Conservation (phyloP, 345 rosid species). For the Eucalyptus caleyi region DNA sequence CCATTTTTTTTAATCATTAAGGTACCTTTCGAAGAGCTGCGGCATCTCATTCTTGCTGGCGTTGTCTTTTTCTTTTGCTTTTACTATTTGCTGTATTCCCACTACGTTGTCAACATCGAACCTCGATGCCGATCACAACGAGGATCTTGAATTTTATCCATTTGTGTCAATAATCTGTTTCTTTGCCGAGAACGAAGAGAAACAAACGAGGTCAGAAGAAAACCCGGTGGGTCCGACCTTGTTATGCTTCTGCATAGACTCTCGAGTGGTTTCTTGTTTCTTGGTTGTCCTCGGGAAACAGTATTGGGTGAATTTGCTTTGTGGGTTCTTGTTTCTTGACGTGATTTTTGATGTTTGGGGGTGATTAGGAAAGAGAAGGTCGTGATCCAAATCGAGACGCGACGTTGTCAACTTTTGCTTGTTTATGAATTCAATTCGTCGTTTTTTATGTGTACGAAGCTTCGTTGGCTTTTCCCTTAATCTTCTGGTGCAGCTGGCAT, state of each 20-base stretch:
- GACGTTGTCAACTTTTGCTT: not conserved
- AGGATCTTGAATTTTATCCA: not conserved
- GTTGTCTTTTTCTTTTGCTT: not conserved
- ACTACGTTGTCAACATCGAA: not conserved
- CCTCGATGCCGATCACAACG: not conserved
- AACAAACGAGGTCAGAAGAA: not conserved
- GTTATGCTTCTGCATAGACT: not conserved
- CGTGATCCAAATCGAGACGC: not conserved
- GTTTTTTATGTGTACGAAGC: not conserved
- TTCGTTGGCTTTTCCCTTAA: not conserved
- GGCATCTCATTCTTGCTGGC: not conserved
- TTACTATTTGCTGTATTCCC: not conserved
- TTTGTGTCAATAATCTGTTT: not conserved
- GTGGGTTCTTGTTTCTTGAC: not conserved
- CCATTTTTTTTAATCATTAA: not conserved
- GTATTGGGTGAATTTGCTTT: not conserved
- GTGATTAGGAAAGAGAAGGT: not conserved
- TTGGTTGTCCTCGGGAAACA: not conserved
- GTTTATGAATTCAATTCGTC: not conserved
- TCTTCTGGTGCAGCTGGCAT: not conserved
- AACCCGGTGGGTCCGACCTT: not conserved
- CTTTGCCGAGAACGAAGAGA: not conserved
- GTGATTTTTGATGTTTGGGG: not conserved
- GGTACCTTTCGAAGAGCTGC: not conserved
- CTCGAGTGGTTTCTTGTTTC: not conserved